Percentiles rank a stretch among this genome's conserved stretches.
Conservation (phyloP, 495 filamentous ascomycete genomes). For the Penicillium tannophilum region DNA sequence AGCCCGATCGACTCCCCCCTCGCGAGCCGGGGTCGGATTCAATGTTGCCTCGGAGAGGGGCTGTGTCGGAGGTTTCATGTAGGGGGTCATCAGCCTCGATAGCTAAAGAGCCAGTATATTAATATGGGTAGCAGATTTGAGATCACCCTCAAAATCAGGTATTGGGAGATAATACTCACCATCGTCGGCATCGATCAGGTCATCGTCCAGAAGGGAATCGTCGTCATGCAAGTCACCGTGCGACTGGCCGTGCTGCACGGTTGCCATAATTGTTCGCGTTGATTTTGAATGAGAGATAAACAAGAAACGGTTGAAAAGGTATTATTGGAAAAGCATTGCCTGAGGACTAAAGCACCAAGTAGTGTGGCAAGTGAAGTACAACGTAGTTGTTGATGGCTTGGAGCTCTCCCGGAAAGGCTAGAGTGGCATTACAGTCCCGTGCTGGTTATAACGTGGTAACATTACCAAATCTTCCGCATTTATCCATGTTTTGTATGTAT, state of each 20-base stretch:
- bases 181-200: constrained; percentile 95
- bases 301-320: not conserved
- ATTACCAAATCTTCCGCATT: constrained; percentile 8
- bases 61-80: constrained; percentile 65
- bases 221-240: constrained; percentile 48
- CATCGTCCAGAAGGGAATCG: constrained; percentile 76
- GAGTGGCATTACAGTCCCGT: constrained; percentile 47
- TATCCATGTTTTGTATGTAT: not conserved
- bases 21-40: constrained; percentile 54
- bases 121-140: constrained; percentile 5
- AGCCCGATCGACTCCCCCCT: constrained; percentile 40
- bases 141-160: not conserved
- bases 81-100: constrained; percentile 95
- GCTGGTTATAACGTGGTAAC: constrained; percentile 16
- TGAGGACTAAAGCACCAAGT: constrained; percentile 3
- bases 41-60: constrained; percentile 82
- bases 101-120: constrained; percentile 42
- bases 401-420: constrained; percentile 46
- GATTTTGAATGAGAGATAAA: constrained; percentile 5
- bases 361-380: constrained; percentile 4
- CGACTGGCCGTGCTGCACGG: constrained; percentile 40
- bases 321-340: constrained; percentile 20
- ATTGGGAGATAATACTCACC: constrained; percentile 51
- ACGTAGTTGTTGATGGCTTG: constrained; percentile 25
- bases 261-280: constrained; percentile 46